phyloP scores from a whole-genome alignment of 257 asterid genomes.

The Fraxinus anomala region DNA sequence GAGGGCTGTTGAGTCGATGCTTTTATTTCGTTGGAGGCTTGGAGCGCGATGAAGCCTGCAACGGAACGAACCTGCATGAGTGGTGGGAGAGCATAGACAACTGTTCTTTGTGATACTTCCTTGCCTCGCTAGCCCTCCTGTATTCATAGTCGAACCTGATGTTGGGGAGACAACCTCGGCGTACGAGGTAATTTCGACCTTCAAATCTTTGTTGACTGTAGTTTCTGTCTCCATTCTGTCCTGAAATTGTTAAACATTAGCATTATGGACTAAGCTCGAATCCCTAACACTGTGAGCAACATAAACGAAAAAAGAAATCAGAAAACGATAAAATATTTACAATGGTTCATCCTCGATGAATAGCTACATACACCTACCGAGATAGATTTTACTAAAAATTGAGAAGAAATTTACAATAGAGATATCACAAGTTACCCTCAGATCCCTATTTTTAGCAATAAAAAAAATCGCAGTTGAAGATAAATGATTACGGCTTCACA shows the following conservation, averaged over 20 bases:
- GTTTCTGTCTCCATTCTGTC: constrained; percentile 47
- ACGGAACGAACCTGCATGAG: constrained; percentile 76
- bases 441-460: not conserved
- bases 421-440: not conserved
- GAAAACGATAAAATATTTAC: not conserved
- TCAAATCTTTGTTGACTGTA: constrained; percentile 41
- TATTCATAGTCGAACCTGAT: not conserved
- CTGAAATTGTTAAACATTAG: not conserved
- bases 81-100: constrained; percentile 80
- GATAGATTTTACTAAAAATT: too few species aligned
- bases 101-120: constrained; percentile 59
- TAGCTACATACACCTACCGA: too few species aligned
- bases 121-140: constrained; percentile 63
- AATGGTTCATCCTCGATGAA: not conserved
- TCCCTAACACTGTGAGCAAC: too few species aligned
- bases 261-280: too few species aligned
- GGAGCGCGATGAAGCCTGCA: constrained; percentile 76
- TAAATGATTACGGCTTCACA: too few species aligned
- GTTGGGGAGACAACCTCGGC: constrained; percentile 25
- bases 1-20: constrained; percentile 42
- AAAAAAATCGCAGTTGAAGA: not conserved
- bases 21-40: constrained; percentile 61
- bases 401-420: too few species aligned
- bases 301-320: too few species aligned
- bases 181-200: constrained; percentile 44